phyloP scores from a whole-genome alignment of 225 moss, liverwort and hornwort genomes.

The Physcomitrium patens region DNA sequence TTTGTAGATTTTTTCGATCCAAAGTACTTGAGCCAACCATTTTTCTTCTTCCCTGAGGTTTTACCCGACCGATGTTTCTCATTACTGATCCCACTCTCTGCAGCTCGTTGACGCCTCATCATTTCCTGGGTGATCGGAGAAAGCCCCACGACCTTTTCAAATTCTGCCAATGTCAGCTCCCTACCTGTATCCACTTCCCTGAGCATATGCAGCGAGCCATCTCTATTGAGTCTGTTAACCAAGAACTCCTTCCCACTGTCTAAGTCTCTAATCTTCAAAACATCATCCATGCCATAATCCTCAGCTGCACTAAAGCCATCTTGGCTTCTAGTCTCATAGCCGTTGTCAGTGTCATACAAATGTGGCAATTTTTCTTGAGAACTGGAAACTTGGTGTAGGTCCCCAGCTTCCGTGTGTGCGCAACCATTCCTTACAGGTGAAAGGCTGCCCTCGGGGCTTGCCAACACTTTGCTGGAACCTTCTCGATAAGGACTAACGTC shows the following conservation, averaged over 20 bases:
- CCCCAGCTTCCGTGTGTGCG: constrained; percentile 21
- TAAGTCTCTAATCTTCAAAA: constrained; percentile 80
- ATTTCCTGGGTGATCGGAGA: constrained; percentile 91
- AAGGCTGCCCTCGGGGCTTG: constrained; percentile 58
- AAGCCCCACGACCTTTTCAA: constrained; percentile 83
- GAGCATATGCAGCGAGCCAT: constrained; percentile 69
- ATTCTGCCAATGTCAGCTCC: constrained; percentile 88
- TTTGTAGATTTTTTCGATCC: constrained; percentile 40
- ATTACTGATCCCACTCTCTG: constrained; percentile 57
- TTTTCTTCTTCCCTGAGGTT: constrained; percentile 56
- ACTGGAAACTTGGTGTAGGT: constrained; percentile 53
- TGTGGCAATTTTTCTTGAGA: constrained; percentile 55
- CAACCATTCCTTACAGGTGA: constrained; percentile 50
- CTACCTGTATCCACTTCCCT: constrained; percentile 87
- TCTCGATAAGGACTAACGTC: constrained; percentile 47
- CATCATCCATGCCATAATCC: constrained; percentile 62
- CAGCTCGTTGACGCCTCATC: constrained; percentile 80
- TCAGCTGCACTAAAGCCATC: constrained; percentile 64
- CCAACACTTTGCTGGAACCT: constrained; percentile 38
- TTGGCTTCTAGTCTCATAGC: constrained; percentile 55
- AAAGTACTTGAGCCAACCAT: constrained; percentile 60
- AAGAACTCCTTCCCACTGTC: constrained; percentile 95
- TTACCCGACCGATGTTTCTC: constrained; percentile 46
- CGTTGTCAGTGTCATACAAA: constrained; percentile 57
- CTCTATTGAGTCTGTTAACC: constrained; percentile 63